These are phyloP conservation scores for Begonia peltatifolia DNA, from an alignment of 306 rosid genomes.

Conservation along the genomic window DNA sequence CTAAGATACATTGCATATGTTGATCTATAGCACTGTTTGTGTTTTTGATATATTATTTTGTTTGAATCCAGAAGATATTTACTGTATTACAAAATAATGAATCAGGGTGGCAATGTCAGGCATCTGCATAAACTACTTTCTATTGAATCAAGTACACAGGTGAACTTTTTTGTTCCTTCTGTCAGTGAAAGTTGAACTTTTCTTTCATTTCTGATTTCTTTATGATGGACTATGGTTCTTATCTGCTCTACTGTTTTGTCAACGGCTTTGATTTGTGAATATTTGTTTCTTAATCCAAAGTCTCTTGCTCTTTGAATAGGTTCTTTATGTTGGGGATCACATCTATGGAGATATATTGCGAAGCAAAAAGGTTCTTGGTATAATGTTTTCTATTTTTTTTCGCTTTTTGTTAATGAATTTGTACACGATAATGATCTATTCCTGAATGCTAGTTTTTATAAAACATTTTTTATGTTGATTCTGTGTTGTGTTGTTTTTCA, in stretches of 20 bases:
- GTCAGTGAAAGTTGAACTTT: not conserved
- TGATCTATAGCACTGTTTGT: not conserved
- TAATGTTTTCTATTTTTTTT: slow-evolving; percentile 13
- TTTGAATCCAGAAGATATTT: not conserved
- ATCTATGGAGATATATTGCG: slow-evolving; percentile 95
- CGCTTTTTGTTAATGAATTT: not conserved
- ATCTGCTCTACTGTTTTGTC: too few species aligned
- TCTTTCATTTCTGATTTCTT: not conserved
- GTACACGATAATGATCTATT: not conserved
- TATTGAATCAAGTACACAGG: slow-evolving; percentile 93
- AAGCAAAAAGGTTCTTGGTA: slow-evolving; percentile 98
- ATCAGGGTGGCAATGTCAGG: slow-evolving; percentile 88
- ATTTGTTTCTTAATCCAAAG: too few species aligned
- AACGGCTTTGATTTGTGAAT: too few species aligned
- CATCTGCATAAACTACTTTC: slow-evolving; percentile 88
- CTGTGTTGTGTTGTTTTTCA: not conserved
- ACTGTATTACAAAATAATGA: slow-evolving; percentile 3
- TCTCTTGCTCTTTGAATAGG: slow-evolving; percentile 23
- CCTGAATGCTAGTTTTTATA: not conserved
- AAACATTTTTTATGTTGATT: not conserved
- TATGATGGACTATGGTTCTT: not conserved
- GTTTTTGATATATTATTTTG: not conserved
- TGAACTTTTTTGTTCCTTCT: slow-evolving; percentile 13
- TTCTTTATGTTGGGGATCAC: slow-evolving; percentile 98
- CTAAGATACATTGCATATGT: not conserved